A percentile compares a stretch with the other conserved stretches of the same genome.
phyloP scores from a whole-genome alignment of 345 rosid genomes.

The Pelargonium nanum region DNA sequence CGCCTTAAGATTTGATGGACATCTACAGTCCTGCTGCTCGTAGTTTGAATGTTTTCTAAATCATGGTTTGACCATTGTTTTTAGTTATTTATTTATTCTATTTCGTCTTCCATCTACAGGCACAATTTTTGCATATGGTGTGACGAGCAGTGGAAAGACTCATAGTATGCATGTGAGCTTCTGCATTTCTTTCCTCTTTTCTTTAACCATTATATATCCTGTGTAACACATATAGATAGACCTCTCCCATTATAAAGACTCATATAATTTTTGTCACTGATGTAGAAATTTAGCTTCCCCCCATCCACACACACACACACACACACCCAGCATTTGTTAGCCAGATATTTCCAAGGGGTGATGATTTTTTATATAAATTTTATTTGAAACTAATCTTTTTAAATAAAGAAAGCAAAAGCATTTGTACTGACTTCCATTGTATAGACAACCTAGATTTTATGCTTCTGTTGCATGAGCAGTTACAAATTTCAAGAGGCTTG shows the following conservation, averaged over 20 bases:
- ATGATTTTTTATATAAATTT: too few relatives aligned
- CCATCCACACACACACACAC: too few relatives aligned
- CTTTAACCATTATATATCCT: neutral
- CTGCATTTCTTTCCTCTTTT: conserved; percentile 8
- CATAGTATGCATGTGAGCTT: conserved; percentile 96
- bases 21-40: neutral
- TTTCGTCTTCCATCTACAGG: conserved; percentile 39
- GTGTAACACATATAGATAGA: neutral
- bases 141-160: conserved; percentile 99
- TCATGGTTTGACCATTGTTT: neutral
- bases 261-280: too few relatives aligned
- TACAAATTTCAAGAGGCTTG: neutral
- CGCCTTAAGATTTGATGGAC: neutral
- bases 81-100: conserved; percentile 7
- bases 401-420: neutral
- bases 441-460: neutral
- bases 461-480: neutral
- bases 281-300: too few relatives aligned
- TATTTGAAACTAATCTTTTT: neutral
- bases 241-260: neutral
- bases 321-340: neutral
- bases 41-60: neutral
- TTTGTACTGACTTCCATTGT: neutral
- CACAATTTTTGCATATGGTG: conserved; percentile 96
- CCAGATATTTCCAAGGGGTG: neutral